Evolutionary conservation across 495 filamentous ascomycete species (phyloP), one percentile per base, ranked within the genome.

Genomic region (Schizothecium vesticola): DNA sequence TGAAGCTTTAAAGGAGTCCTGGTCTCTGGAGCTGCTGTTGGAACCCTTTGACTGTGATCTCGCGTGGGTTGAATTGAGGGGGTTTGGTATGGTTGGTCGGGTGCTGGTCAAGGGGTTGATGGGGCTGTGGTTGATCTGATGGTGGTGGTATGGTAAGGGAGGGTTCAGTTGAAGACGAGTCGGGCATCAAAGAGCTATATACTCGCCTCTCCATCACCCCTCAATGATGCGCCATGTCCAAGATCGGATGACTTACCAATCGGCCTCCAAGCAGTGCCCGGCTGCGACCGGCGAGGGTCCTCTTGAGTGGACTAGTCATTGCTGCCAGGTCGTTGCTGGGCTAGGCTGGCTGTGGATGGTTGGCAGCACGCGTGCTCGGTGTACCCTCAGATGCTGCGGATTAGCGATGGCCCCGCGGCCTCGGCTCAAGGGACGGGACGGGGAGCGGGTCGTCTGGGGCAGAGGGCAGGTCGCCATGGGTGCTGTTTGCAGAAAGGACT

Each of bases 191-290:
- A 21, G 25, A 26, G 33, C 57, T 66, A 66, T 66, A 66, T 66
- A 66, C 56, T 55, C 8, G 56, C 6, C 11, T 36, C 33, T 22
- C 28, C 31, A 65, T 26, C 63, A 56, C 36, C 19, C 19, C 64
- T 28, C 12, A 56, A 7, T 25, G 22, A 55, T 25, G 59, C 23
- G 16, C 60, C 31, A 9, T 64, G 62, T 28, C 24, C 58, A 19
- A 2, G 19, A 26, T 36, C 51, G 11, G 36, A 19, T 55, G 56
- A 66, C 65, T 66, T 66, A 61, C 65, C 33, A 66, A 66, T 66
- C 33, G 56, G n/a, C 57, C 13, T 13, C 33, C 29, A 23, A 59
- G 21, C 57, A 59, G 36, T 60, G 56, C 22, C 12, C 36, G 12
- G 11, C 22, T n/a, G 56, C 65, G 65, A 66, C 26, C 25, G 60